A percentile compares a stretch with the other conserved stretches of the same genome.
These are phyloP conservation scores for Neurospora crassa DNA, from an alignment of 2,329 filamentous ascomycete genomes.

Conservation along the genomic window DNA sequence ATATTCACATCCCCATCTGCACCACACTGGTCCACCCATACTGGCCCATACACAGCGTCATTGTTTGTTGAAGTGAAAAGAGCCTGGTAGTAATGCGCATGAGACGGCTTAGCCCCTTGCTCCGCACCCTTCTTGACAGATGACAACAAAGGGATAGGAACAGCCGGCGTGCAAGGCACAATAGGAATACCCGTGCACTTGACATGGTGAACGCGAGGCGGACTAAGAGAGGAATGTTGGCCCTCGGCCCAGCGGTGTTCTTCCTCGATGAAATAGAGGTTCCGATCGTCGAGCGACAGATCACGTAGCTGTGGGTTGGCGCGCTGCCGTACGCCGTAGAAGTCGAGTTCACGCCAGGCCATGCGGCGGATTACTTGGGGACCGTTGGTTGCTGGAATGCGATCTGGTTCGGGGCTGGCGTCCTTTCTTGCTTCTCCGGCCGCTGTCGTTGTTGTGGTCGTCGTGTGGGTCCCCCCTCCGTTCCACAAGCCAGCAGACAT, in stretches of 20 bases:
- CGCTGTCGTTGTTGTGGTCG: neutral
- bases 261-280: conserved; percentile 49
- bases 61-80: conserved; percentile 4
- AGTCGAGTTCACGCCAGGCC: conserved; percentile 39
- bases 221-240: conserved; percentile 30
- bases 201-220: conserved; percentile 35
- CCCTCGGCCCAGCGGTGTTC: conserved; percentile 40
- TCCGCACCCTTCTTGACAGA: neutral
- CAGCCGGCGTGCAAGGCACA: conserved; percentile 9
- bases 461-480: neutral
- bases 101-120: neutral
- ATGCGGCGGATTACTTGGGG: conserved; percentile 40
- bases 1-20: conserved; percentile 30
- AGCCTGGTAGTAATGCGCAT: neutral
- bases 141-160: neutral
- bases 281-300: conserved; percentile 38
- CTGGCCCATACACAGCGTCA: conserved; percentile 33
- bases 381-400: conserved; percentile 5
- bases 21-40: conserved; percentile 38
- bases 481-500: neutral
- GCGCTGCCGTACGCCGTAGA: conserved; percentile 43
- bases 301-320: conserved; percentile 38
- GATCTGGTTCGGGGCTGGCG: neutral
- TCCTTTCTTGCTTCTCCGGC: neutral
- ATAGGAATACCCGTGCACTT: conserved; percentile 46